These are phyloP conservation scores for Tylopilus felleus DNA, from an alignment of 768 basidiomycete species.

Conservation along the genomic window DNA sequence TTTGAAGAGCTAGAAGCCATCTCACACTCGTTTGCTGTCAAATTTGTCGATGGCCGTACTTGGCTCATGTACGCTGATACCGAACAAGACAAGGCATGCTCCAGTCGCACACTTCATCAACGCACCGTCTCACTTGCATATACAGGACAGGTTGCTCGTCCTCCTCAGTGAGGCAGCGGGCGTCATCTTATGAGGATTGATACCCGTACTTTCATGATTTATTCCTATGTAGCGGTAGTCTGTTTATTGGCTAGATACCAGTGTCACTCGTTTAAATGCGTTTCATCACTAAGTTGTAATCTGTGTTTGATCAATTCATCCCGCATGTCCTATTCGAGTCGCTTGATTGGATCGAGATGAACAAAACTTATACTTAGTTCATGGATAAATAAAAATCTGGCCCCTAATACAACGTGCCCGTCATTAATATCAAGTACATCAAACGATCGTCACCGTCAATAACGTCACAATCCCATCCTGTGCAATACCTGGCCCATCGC, in stretches of 20 bases:
- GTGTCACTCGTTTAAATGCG: conserved; percentile 6
- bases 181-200: conserved; percentile 22
- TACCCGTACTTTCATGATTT: conserved; percentile 11
- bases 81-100: conserved; percentile 58
- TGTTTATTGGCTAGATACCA: conserved; percentile 11
- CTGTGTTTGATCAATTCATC: not conserved
- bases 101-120: not conserved
- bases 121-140: not conserved
- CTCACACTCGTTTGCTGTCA: conserved; percentile 62
- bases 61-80: conserved; percentile 63
- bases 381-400: not conserved
- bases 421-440: not conserved
- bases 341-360: not conserved
- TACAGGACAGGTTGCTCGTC: conserved; percentile 26
- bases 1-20: conserved; percentile 66
- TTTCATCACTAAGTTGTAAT: not conserved
- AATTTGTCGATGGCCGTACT: conserved; percentile 47
- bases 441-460: conserved; percentile 49
- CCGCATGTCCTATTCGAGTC: not conserved
- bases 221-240: conserved; percentile 18
- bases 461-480: conserved; percentile 55
- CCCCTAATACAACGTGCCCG: not conserved
- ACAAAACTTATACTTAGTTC: not conserved
- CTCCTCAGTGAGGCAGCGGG: conserved; percentile 30
- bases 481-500: conserved; percentile 45